Conservation (phyloP, 176 grass and related monocot species). For the Guadua angustifolia region DNA sequence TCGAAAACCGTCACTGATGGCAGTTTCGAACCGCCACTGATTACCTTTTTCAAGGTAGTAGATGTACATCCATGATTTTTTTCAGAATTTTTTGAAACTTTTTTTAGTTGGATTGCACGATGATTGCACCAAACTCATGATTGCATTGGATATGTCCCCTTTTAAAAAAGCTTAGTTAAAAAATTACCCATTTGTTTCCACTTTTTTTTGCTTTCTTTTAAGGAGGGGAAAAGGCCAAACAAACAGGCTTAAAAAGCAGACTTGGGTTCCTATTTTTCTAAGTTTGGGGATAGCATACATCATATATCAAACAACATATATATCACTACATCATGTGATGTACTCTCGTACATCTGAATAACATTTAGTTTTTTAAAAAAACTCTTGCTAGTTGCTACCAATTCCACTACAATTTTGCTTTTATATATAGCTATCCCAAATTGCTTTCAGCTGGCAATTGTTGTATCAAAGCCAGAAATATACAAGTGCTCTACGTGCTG, state of each 20-base stretch:
- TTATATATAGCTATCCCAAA: background rate
- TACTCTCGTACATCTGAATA: background rate
- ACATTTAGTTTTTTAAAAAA: background rate
- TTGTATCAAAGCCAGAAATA: background rate
- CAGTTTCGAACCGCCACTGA: too few species aligned
- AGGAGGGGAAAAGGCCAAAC: too few species aligned
- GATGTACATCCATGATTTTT: too few species aligned
- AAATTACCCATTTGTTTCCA: too few species aligned
- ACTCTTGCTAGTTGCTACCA: background rate
- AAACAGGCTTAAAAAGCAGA: background rate
- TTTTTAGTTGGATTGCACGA: too few species aligned
- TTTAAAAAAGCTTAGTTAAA: too few species aligned
- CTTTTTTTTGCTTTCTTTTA: too few species aligned
- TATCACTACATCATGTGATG: background rate
- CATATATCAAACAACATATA: background rate
- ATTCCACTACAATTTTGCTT: background rate
- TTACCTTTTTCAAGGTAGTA: too few species aligned
- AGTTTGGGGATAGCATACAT: accelerated
- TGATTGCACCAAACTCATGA: too few species aligned
- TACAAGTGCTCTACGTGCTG: background rate
- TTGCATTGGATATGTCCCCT: too few species aligned
- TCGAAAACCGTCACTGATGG: too few species aligned
- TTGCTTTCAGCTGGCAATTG: background rate
- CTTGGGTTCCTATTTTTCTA: background rate
- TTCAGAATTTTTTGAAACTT: too few species aligned